Evolutionary conservation across 805 yeast genomes (phyloP).

Genomic region (Myxozyma monticola): DNA sequence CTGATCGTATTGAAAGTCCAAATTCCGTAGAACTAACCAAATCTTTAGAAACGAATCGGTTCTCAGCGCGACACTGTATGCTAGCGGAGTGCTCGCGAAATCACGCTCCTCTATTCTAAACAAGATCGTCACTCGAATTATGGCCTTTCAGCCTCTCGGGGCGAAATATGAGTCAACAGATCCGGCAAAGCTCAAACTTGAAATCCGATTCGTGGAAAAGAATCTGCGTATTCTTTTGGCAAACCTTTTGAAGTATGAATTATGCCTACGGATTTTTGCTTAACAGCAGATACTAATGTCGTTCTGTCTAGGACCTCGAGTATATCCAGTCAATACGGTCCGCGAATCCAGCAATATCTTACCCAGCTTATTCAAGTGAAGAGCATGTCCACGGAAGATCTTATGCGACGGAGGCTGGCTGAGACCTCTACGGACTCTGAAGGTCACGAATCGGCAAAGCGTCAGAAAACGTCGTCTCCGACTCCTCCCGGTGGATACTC

Average conservation of each 20-base stretch:
- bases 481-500: slow-evolving; percentile 2
- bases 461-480: slow-evolving; percentile 17
- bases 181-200: slow-evolving; percentile 41
- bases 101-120: slow-evolving; percentile 59
- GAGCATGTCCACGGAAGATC: slow-evolving; percentile 27
- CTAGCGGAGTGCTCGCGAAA: slow-evolving; percentile 61
- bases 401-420: slow-evolving; percentile 34
- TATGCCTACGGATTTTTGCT: not conserved
- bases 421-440: slow-evolving; percentile 33
- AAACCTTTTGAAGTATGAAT: slow-evolving; percentile 26
- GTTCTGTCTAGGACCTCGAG: slow-evolving; percentile 12
- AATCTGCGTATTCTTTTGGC: slow-evolving; percentile 42
- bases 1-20: not conserved
- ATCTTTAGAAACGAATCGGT: slow-evolving; percentile 44
- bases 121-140: slow-evolving; percentile 58
- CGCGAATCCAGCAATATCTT: slow-evolving; percentile 37
- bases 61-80: slow-evolving; percentile 68
- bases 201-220: slow-evolving; percentile 66
- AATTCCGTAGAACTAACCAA: not conserved
- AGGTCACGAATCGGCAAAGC: slow-evolving; percentile 32
- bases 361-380: slow-evolving; percentile 34
- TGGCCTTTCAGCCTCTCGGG: slow-evolving; percentile 52
- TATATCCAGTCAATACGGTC: slow-evolving; percentile 40
- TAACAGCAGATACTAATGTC: not conserved
- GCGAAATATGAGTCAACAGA: slow-evolving; percentile 24